Evolutionary conservation across 1,284 basidiomycete genomes (phyloP), one percentile per base, ranked within the genome.

Genomic region (Hemileia vastatrix): DNA sequence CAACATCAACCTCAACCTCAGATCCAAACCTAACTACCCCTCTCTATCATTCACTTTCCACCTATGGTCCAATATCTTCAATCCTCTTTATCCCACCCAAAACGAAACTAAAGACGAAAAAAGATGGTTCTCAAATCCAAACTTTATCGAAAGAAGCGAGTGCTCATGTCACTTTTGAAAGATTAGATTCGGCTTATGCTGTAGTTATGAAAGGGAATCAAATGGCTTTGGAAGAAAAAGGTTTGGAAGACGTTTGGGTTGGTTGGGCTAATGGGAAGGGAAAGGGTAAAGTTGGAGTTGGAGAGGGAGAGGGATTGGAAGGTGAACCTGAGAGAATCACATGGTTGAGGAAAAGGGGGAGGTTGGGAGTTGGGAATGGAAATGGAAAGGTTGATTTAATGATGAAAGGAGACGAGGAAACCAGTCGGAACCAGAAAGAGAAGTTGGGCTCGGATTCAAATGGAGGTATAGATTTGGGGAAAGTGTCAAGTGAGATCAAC

Each of bases 231-330:
- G 58, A 65, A 15, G 68, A 67, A 1, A n/a, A 57, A 11, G 21
- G 70, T 47, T 67, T 72, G 6, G 65, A 70, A 36, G 71, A 73
- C 27, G 64, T 66, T 32, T 73, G 68, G 65, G 70, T 72, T 50
- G 68, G 68, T 24, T 73, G 71, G 71, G 65, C 67, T 2, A 67
- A 57, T 21, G 47, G 11, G 36, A 40, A 40, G 36, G 15, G 15
- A 40, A 15, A 40, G 36, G 15, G 15, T 11, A 40, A 40, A 11
- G 15, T 40, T 9, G 36, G 36, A 40, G 27, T 3, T 2, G 27
- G 27, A 27, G 27, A 27, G 27, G 36, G 36, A 9, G 36, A 40
- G 8, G 8, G 11, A 40, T 40, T 40, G 15, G 11, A 9, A 11
- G 36, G 36, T 40, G 36, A 40, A 40, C 36, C 36, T 40, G 36